Evolutionary conservation across 192 early-diverging fungal species (phyloP), one percentile per base, ranked within the genome.

Genomic region (Piromyces sp.): DNA sequence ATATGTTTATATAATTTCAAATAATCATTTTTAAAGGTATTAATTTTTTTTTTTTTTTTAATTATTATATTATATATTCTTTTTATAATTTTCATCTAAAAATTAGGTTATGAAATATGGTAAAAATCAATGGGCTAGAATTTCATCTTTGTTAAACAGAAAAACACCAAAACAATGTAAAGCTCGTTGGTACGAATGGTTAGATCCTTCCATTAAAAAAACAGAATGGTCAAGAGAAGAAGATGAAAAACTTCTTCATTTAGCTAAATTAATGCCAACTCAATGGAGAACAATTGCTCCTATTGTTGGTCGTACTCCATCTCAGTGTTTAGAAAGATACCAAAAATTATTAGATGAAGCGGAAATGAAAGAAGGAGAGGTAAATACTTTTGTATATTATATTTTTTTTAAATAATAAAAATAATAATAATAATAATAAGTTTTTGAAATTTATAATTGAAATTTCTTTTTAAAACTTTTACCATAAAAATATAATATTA

Each of bases 241-340:
- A 84, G 97, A 99, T 85, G 97, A 99, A 85, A 97, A 96, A 86
- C 88, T 99, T 15, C 85, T 99, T 78, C 96, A 99, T 86, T 86
- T 99, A 81, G 97, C 97, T 36, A 98, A 98, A 86, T 88, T 99
- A 30, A 99, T 99, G 97, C 97, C 97, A 30, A 99, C 97, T 13
- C 97, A 99, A 85, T 99, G 97, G 97, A 91, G 97, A 29, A 99
- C 97, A 3, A 97, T 98, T 83, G 97, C 97, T 1, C 97, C 97
- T 13, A 97, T 99, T 42, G 96, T 99, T 78, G 97, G 97, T 11
- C 89, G 97, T 30, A 96, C 97, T 5, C 93, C 97, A 1, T 93
- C 96, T 13, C 97, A 99, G 86, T 99, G 97, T 86, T 86, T 99
- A 80, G 97, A 98, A 85, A 86, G 97, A 80, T 99, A 99, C 85